phyloP scores from a whole-genome alignment of 2,329 filamentous ascomycete genomes.

The Chaetomium globosum region DNA sequence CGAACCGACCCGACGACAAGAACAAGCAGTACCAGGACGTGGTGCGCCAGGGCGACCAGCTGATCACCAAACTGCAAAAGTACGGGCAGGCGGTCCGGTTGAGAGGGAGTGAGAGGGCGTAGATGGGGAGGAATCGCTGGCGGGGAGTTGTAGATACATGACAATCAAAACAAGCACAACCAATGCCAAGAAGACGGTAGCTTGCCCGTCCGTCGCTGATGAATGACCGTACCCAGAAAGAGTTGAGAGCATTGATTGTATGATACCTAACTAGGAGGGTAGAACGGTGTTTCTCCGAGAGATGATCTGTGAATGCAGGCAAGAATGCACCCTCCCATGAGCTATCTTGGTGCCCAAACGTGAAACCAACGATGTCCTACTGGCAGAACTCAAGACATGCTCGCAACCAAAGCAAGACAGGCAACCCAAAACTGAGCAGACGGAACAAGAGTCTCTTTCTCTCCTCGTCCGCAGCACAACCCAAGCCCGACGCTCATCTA shows the following conservation, averaged over 20 bases:
- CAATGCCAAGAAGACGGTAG: background rate
- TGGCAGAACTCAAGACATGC: background rate
- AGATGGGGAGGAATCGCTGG: background rate
- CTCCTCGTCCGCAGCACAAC: background rate
- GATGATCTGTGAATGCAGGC: background rate
- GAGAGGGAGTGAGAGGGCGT: constrained; percentile 91
- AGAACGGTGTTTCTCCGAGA: background rate
- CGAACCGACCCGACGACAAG: constrained; percentile 96
- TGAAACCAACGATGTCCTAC: background rate
- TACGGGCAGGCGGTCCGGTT: constrained; percentile 95
- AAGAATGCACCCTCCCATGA: background rate
- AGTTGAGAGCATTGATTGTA: background rate
- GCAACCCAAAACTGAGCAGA: background rate
- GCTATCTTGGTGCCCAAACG: background rate
- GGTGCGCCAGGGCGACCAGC: constrained; percentile 93
- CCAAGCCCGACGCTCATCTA: background rate
- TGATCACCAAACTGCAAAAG: constrained; percentile 99
- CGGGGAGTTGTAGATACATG: constrained; percentile 1
- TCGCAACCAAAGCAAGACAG: background rate
- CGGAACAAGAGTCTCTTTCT: background rate
- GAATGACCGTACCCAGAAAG: background rate
- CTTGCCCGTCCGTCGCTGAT: background rate
- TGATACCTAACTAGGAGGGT: constrained; percentile 10
- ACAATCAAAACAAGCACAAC: constrained; percentile 1
- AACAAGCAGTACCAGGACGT: constrained; percentile 99